Percentiles rank a stretch among this genome's conserved stretches.
Evolutionary conservation across 116 monocot species (phyloP).

Genomic region (Zostera marina): DNA sequence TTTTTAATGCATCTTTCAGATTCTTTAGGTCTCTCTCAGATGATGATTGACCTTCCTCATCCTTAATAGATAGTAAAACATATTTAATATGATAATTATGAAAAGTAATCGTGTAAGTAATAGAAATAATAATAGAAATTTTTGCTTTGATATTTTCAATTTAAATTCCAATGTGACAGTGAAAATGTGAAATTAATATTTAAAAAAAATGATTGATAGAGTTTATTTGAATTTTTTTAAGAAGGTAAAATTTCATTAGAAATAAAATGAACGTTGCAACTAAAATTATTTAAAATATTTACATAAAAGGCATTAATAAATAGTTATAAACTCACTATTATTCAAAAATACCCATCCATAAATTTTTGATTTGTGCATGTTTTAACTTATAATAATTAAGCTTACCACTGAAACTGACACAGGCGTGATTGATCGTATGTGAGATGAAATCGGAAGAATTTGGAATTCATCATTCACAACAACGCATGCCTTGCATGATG

Average conservation of each 20-base stretch:
- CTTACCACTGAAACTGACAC: conserved; percentile 47
- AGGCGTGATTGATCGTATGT: conserved; percentile 62
- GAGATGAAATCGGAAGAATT: conserved; percentile 87
- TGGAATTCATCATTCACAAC: conserved; percentile 96
- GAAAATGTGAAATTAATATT: no score
- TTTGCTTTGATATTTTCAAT: background rate
- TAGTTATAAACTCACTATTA: no score
- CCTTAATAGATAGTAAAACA: conserved; percentile 23
- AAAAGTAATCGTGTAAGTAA: no score
- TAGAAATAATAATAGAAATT: background rate
- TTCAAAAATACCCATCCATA: background rate
- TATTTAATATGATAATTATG: background rate
- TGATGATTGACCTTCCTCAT: conserved; percentile 68
- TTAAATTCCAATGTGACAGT: background rate
- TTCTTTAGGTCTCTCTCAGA: conserved; percentile 56
- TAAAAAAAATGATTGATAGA: no score
- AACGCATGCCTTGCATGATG: conserved; percentile 89
- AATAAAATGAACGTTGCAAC: no score
- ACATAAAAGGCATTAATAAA: no score
- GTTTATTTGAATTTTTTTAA: no score
- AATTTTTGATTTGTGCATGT: background rate
- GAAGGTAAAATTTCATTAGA: no score
- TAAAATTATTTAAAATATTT: no score
- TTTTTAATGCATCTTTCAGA: conserved; percentile 76
- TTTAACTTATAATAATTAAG: background rate